phyloP scores from a whole-genome alignment of 768 basidiomycete genomes.

The Imleria badia region DNA sequence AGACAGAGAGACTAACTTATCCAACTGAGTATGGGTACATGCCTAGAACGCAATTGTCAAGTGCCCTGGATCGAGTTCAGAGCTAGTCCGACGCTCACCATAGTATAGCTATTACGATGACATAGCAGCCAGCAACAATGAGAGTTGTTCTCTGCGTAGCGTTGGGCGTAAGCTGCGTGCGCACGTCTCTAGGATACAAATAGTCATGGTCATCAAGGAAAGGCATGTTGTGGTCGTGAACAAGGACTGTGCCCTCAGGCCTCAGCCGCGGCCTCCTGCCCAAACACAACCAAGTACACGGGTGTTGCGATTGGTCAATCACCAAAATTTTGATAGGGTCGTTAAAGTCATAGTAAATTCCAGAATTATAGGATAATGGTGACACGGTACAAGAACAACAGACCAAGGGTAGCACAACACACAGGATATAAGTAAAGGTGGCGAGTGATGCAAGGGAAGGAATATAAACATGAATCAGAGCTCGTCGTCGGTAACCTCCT shows the following conservation, averaged over 20 bases:
- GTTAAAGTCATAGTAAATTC: conserved; percentile 1
- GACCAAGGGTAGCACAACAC: conserved; percentile 14
- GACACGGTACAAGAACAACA: conserved; percentile 22
- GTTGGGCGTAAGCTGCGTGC: conserved; percentile 55
- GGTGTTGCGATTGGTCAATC: no score
- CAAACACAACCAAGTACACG: conserved; percentile 3
- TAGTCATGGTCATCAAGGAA: conserved; percentile 17
- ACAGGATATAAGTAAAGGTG: conserved; percentile 12
- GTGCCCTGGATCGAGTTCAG: background rate
- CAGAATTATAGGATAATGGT: conserved; percentile 18
- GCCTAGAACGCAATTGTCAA: conserved; percentile 45
- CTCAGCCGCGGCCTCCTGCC: no score
- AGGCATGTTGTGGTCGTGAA: conserved; percentile 33
- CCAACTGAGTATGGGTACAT: conserved; percentile 68
- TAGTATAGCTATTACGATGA: conserved; percentile 73
- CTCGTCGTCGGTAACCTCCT: conserved; percentile 70
- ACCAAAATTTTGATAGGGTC: no score
- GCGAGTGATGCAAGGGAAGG: conserved; percentile 2
- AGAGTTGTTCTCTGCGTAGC: conserved; percentile 72
- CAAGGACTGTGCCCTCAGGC: conserved; percentile 8
- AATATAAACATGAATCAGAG: conserved; percentile 29
- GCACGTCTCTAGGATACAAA: conserved; percentile 28
- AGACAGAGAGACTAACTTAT: conserved; percentile 56
- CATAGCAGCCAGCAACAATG: conserved; percentile 76
- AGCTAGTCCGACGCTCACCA: conserved; percentile 49